Percentiles rank a stretch among this genome's conserved stretches.
phyloP scores from a whole-genome alignment of 768 basidiomycete species.

The Sarcodon sp. region DNA sequence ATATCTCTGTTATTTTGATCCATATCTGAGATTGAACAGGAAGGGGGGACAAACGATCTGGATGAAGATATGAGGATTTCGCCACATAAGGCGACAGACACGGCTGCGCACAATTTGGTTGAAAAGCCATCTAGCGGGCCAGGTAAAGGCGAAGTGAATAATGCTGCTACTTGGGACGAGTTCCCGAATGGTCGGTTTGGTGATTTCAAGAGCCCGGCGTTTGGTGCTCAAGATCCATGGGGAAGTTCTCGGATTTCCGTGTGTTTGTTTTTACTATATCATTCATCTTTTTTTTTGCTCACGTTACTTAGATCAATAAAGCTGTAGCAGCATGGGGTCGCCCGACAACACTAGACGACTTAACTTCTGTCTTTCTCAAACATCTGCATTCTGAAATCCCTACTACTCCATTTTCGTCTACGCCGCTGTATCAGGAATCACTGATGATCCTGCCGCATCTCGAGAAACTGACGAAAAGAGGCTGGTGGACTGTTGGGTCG shows the following conservation, averaged over 20 bases:
- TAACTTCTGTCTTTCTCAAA: slow-evolving; percentile 68
- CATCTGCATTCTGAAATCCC: slow-evolving; percentile 65
- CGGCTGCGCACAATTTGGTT: slow-evolving; percentile 45
- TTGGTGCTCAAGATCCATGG: slow-evolving; percentile 72
- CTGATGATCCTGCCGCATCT: slow-evolving; percentile 67
- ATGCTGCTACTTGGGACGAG: slow-evolving; percentile 81
- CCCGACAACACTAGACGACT: slow-evolving; percentile 50
- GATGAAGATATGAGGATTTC: slow-evolving; percentile 37
- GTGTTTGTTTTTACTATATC: slow-evolving; percentile 8
- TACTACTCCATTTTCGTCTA: slow-evolving; percentile 82
- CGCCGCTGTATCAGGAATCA: slow-evolving; percentile 75
- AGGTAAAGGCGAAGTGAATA: slow-evolving; percentile 63
- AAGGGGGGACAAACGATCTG: not conserved
- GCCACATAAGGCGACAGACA: slow-evolving; percentile 48
- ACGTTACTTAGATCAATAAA: slow-evolving; percentile 36
- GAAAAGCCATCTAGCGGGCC: slow-evolving; percentile 37
- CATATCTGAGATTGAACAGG: not conserved
- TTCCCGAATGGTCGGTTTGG: slow-evolving; percentile 99
- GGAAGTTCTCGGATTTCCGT: slow-evolving; percentile 55
- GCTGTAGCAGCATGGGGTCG: slow-evolving; percentile 66
- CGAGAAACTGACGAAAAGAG: slow-evolving; percentile 57
- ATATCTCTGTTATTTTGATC: slow-evolving; percentile 10
- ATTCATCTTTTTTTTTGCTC: not conserved
- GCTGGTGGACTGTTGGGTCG: slow-evolving; percentile 95
- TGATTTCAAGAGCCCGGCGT: slow-evolving; percentile 95